These are phyloP conservation scores for Linum lewisii DNA, from an alignment of 345 rosid species.

Conservation along the genomic window DNA sequence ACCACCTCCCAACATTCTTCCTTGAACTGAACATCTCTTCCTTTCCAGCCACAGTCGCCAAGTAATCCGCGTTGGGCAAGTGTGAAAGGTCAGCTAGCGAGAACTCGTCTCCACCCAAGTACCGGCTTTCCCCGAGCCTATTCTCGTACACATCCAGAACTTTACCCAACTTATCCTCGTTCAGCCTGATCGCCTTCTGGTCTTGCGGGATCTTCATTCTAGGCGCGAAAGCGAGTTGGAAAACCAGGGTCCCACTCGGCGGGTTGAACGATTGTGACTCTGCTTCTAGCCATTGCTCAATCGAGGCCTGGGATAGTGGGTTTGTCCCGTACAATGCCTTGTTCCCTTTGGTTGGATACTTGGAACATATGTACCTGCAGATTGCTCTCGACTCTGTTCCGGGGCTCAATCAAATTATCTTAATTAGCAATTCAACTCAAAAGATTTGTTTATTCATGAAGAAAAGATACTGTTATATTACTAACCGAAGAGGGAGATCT, in stretches of 20 bases:
- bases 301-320: conserved; percentile 52
- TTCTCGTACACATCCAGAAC: conserved; percentile 55
- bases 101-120: conserved; percentile 60
- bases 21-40: conserved; percentile 38
- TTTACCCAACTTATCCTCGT: conserved; percentile 39
- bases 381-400: conserved; percentile 55
- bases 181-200: conserved; percentile 28
- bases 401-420: not conserved
- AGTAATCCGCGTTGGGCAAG: conserved; percentile 42
- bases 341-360: conserved; percentile 43
- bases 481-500: conserved; percentile 49
- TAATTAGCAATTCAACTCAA: no score
- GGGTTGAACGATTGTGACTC: conserved; percentile 58
- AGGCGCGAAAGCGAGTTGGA: conserved; percentile 56
- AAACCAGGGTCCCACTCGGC: conserved; percentile 39
- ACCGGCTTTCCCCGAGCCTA: conserved; percentile 41
- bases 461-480: no score
- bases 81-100: conserved; percentile 66
- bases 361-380: conserved; percentile 51
- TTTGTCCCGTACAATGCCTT: conserved; percentile 38
- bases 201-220: conserved; percentile 52
- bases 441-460: no score
- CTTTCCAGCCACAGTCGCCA: conserved; percentile 30
- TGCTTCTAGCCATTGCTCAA: conserved; percentile 74
- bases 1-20: conserved; percentile 62